Base-by-base conservation (phyloP, 1,284 basidiomycete species). In the Apiotrichum domesticum region DNA sequence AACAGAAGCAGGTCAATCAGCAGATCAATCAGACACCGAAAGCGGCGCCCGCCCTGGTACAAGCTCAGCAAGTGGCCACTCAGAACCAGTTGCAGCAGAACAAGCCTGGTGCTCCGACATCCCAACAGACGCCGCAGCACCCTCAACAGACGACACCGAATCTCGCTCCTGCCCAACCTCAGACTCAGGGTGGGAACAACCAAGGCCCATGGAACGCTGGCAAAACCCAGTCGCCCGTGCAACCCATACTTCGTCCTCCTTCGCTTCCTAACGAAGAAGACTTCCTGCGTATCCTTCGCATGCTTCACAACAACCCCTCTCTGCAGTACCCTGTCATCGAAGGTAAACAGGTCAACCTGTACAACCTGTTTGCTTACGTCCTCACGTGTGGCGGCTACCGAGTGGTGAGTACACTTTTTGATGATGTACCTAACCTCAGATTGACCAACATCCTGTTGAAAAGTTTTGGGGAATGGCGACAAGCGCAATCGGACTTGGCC, bases 311-410 rank as follows among this genome's bases (percentile, higher is more conserved):
- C 13, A 54, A 55, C 46, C 59, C 35, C 3, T 52, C 34, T 40
- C 50, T 62, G 15, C 50, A 56, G 32, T 62, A 63, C 43, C 58
- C 61, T 2, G 21, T 49, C 10, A 41, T 63, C 35, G 52, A 57
- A 15, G 61, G 61, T 34, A 57, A 57, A 46, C 44, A 47, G 41
- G 41, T 63, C 15, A 59, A 51, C 54, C 51, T 63, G 13, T 59
- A 55, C 58, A 55, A 46, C 39, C 51, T 63, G 33, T 60, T 63
- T 42, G 51, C 48, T 2, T 46, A 55, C 14, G 58, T 63, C 34
- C 55, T 58, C 15, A 52, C 53, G 4, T 47, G 52, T 21, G 58
- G 58, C 33, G 61, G 61, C 3, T 59, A 59, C 55, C 61, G 61
- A 32, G 48, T 57, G 52, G 58, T 60, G 33, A 54, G 58, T 56